Evolutionary conservation across 768 basidiomycete genomes (phyloP), one percentile per base, ranked within the genome.

Genomic region (Naematelia encephala): DNA sequence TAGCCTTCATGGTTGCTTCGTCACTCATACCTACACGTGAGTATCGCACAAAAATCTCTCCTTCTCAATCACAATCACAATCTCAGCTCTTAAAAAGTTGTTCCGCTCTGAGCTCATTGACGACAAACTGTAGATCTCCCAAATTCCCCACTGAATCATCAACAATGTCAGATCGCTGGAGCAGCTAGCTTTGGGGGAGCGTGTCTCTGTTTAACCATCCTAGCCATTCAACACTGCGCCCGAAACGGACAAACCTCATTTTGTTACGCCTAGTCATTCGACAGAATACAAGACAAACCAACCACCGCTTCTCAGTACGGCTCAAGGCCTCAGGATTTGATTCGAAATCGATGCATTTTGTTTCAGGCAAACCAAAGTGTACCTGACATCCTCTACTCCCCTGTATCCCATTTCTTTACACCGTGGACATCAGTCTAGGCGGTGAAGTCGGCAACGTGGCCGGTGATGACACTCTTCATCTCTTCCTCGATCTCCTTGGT

Each of bases 401-500:
- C 16, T 39, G 34, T 16, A 39, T 16, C 34, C 34, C 34, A 8
- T 39, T 39, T 39, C 34, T 39, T 39, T 39, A 39, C 34, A 39
- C 34, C 34, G n/a, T n/a, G n/a, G 8, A 39, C 28, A 53, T 28
- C 34, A 48, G 22, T 60, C 60, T 73, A 73, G 60, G 69, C 73
- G 63, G 62, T 63, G 62, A 74, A 77, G 66, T 73, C 67, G 62
- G 65, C 65, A 59, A 77, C 74, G 72, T 77, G 75, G 34, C 67
- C 72, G 13, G 57, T 54, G 57, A 76, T 64, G 56, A 72, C 52
- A 47, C 56, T 72, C 68, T 74, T 71, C 70, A 74, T 94, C 84
- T 91, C 85, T 46, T 81, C 84, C 82, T 97, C 94, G 62, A 96
- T 84, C 74, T 92, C 91, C 61, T 87, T 85, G 57, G 90, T 91